These are phyloP conservation scores for Saturnispora gosingensis DNA, from an alignment of 805 yeast species.

Conservation along the genomic window DNA sequence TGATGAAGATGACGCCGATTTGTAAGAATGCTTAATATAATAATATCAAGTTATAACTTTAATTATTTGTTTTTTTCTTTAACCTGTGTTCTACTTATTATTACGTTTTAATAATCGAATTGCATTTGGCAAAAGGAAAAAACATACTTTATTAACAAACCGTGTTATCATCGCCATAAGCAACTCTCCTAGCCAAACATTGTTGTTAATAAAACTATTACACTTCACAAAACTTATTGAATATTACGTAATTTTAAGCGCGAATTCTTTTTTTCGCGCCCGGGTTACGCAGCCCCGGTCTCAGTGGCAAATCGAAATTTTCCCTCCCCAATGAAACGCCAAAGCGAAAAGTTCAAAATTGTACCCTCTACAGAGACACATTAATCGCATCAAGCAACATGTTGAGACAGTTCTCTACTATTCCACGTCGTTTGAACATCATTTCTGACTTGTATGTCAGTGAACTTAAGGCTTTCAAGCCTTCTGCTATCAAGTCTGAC, in stretches of 20 bases:
- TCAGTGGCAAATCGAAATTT: neutral
- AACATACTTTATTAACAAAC: too few species aligned
- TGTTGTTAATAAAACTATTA: too few species aligned
- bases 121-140: too few species aligned
- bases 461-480: conserved; percentile 84
- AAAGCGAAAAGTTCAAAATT: neutral
- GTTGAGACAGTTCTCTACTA: conserved; percentile 21
- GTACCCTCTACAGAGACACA: neutral
- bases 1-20: conserved; percentile 99
- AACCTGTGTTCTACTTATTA: neutral
- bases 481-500: conserved; percentile 66
- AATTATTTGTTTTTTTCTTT: neutral
- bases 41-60: neutral
- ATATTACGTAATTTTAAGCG: neutral
- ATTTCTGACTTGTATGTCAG: conserved; percentile 77
- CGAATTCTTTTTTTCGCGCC: neutral
- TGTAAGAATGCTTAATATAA: conserved; percentile 38
- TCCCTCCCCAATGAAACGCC: too few species aligned
- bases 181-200: too few species aligned
- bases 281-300: neutral
- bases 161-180: too few species aligned
- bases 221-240: too few species aligned
- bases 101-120: neutral
- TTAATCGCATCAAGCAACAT: neutral
- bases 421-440: conserved; percentile 36